These are phyloP conservation scores for Ananas comosus DNA, from an alignment of 176 grass and related monocot species.

Conservation along the genomic window DNA sequence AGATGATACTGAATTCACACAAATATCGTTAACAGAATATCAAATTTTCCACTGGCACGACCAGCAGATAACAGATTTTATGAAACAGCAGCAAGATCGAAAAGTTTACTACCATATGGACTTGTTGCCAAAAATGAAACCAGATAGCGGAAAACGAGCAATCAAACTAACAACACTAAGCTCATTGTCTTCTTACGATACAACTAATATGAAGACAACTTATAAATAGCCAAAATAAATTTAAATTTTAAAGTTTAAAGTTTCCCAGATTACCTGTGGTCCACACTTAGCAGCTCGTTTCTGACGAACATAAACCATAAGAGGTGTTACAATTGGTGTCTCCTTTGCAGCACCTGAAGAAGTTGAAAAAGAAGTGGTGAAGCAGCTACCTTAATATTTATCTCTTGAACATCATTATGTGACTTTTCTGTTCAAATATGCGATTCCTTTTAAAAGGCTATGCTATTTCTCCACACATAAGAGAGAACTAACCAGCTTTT, in stretches of 20 bases:
- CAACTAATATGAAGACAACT: background rate
- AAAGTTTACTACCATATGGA: too few relatives aligned
- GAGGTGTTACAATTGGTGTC: slow-evolving; percentile 65
- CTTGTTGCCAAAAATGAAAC: too few relatives aligned
- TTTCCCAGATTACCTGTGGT: slow-evolving; percentile 39
- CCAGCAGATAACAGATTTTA: too few relatives aligned
- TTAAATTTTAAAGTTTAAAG: background rate
- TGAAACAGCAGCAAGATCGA: too few relatives aligned
- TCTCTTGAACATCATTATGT: background rate
- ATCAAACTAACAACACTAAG: too few relatives aligned
- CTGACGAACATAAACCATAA: slow-evolving; percentile 88
- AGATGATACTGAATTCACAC: too few relatives aligned
- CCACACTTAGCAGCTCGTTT: slow-evolving; percentile 84
- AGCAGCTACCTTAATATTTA: background rate
- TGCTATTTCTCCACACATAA: background rate
- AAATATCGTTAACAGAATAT: background rate
- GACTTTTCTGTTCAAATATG: background rate
- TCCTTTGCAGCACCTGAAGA: slow-evolving; percentile 73
- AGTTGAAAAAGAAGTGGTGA: slow-evolving; percentile 7
- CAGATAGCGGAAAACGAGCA: background rate
- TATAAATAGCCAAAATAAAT: background rate
- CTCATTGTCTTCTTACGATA: background rate
- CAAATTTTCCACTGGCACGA: background rate
- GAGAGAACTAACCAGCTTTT: slow-evolving; percentile 54
- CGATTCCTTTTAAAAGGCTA: background rate